Conservation (phyloP, 2,329 filamentous ascomycete genomes). For the Ophiostoma triangulosporum region DNA sequence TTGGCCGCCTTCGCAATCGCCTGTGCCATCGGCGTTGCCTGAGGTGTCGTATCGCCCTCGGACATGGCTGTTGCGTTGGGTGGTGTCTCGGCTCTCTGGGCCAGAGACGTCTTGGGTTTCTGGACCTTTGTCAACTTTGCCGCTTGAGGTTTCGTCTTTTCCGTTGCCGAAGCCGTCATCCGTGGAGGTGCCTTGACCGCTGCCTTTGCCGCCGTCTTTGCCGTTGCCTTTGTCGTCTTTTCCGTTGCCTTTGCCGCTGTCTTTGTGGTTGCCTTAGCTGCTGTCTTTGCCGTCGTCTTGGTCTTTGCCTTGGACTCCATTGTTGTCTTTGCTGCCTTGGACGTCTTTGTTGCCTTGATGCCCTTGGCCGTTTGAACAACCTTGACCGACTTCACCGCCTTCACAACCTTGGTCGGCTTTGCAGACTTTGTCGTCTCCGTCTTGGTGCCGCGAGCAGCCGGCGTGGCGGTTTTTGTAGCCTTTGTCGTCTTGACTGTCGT, state of each 20-base stretch:
- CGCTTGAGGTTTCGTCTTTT: neutral
- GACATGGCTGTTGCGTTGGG: neutral
- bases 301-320: too few species aligned
- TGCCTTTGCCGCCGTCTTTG: neutral
- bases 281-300: neutral
- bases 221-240: neutral
- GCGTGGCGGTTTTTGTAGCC: neutral
- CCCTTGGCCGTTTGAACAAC: constrained; percentile 18
- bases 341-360: constrained; percentile 7
- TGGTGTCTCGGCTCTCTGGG: neutral
- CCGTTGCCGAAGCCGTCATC: neutral
- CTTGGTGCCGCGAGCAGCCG: neutral
- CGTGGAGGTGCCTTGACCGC: neutral
- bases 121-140: neutral
- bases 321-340: constrained; percentile 3
- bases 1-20: constrained; percentile 5
- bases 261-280: neutral
- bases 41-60: neutral
- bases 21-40: constrained; percentile 10
- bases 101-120: neutral
- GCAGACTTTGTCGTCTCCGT: neutral
- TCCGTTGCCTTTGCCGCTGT: neutral
- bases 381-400: constrained; percentile 20
- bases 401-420: neutral
- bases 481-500: neutral